Base-by-base conservation (phyloP, 805 yeast species). In the Metschnikowia anglica region DNA sequence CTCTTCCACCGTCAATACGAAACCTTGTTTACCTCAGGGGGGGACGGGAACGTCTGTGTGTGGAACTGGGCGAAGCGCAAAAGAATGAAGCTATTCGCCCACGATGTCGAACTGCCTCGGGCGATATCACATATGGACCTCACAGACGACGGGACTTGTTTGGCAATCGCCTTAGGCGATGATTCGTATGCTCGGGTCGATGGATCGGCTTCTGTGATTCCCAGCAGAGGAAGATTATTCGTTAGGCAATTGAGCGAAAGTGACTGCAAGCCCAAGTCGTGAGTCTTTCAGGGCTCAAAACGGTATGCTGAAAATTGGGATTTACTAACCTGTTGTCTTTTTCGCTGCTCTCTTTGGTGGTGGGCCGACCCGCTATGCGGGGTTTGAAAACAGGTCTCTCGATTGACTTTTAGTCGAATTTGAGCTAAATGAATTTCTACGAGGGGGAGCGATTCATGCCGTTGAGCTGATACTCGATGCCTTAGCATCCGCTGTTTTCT, bases 1-100 rank as follows among this genome's bases (percentile, higher is more conserved):
- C 66, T 64, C 4, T 74, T 77, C 46, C 69, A 73, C 39, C 64
- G 68, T 1, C 37, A 39, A 12, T 48, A 62, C 39, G 57, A 61
- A 28, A 64, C 73, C 1, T 64, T 78, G 13, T 74, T 73, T 53
- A 75, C 83, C 0, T 75, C 73, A 0, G 83, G 81, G 3, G 69
- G 75, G 2, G 83, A 79, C 53, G 74, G 74, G 1, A 55, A 61
- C 16, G 67, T 79, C 6, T 74, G 77, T 48, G 57, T 73, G 33
- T 76, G 83, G 81, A 76, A 77, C 49, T 66, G 66, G 59, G 56
- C 62, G 31, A 63, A 69, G 36, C 56, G 73, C 30, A 72, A 74
- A 53, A 58, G 79, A 39, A 61, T 72, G 48, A 67, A 65, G 52
- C 67, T 69, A 51, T 73, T 48, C 25, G 21, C 47, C 3, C 31